Conservation (phyloP, 2,329 filamentous ascomycete species). For the Scleromitrula shiraiana region DNA sequence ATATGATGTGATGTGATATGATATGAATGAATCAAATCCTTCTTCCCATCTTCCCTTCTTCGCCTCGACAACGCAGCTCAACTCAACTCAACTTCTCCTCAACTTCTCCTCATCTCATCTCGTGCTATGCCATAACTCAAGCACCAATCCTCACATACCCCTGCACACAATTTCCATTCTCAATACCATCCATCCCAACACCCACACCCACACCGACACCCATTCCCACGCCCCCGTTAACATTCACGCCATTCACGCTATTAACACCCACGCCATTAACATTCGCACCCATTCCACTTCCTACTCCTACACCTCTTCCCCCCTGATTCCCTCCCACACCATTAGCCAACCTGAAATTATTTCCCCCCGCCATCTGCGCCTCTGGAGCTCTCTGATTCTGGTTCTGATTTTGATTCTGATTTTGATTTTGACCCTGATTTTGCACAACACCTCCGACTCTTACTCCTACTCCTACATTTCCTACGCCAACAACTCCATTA, state of each 20-base stretch:
- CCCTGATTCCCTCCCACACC: too few species aligned
- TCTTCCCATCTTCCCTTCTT: background rate
- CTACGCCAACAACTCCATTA: slow-evolving; percentile 4
- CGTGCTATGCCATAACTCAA: too few species aligned
- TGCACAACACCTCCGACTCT: too few species aligned
- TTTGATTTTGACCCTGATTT: too few species aligned
- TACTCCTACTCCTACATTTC: too few species aligned
- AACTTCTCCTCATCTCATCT: background rate
- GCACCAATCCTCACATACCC: slow-evolving; percentile 26
- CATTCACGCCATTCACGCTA: slow-evolving; percentile 10
- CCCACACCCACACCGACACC: too few species aligned
- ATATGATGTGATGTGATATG: background rate
- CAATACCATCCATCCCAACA: slow-evolving; percentile 18
- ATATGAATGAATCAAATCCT: background rate
- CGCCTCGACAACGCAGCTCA: too few species aligned
- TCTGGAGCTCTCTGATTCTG: slow-evolving; percentile 15
- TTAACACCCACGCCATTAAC: too few species aligned
- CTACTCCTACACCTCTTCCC: too few species aligned
- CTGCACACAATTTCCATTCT: slow-evolving; percentile 16
- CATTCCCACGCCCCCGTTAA: slow-evolving; percentile 3
- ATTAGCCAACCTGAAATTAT: slow-evolving; percentile 22
- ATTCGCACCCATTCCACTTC: too few species aligned
- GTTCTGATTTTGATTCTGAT: background rate
- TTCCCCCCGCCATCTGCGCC: slow-evolving; percentile 12
- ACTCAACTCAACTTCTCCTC: background rate